Percentiles rank a stretch among this genome's conserved stretches.
Conservation (phyloP, 495 filamentous ascomycete genomes). For the Cudoniella acicularis region DNA sequence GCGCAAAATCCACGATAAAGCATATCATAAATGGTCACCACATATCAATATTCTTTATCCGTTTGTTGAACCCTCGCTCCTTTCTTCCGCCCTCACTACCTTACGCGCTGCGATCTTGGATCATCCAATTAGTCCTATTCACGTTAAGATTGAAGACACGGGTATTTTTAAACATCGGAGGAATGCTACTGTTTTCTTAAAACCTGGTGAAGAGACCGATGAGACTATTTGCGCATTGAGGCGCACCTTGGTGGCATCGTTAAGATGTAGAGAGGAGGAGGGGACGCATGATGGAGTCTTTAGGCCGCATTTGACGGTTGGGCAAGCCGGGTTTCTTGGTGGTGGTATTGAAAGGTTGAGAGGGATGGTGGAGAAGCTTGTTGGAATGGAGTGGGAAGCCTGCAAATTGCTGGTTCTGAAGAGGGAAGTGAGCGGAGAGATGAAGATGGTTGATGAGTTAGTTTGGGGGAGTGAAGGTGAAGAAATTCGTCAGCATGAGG, state of each 20-base stretch:
- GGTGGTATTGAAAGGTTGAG: constrained; percentile 38
- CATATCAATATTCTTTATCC: constrained; percentile 60
- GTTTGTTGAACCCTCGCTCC: constrained; percentile 41
- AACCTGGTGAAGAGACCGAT: constrained; percentile 20
- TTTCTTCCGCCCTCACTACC: constrained; percentile 28
- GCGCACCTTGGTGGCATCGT: constrained; percentile 14
- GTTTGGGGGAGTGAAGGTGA: constrained; percentile 15
- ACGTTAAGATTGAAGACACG: constrained; percentile 29
- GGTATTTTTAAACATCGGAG: constrained; percentile 40
- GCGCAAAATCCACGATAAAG: constrained; percentile 51
- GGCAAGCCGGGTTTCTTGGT: constrained; percentile 39
- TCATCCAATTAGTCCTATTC: constrained; percentile 13
- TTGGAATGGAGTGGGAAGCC: constrained; percentile 38
- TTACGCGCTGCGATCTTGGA: constrained; percentile 9
- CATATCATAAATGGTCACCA: constrained; percentile 54
- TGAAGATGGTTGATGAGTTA: constrained; percentile 36
- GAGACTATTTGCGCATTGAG: constrained; percentile 21
- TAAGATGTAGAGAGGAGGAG: constrained; percentile 16
- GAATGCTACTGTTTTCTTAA: constrained; percentile 43
- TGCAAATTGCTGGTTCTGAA: constrained; percentile 42
- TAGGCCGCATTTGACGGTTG: constrained; percentile 49
- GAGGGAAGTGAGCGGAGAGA: constrained; percentile 40
- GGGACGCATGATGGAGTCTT: constrained; percentile 22
- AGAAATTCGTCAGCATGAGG: background rate
- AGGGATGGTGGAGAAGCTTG: constrained; percentile 39